phyloP scores from a whole-genome alignment of 305 asterid genomes.

The Fraxinus xanthoxyloides region DNA sequence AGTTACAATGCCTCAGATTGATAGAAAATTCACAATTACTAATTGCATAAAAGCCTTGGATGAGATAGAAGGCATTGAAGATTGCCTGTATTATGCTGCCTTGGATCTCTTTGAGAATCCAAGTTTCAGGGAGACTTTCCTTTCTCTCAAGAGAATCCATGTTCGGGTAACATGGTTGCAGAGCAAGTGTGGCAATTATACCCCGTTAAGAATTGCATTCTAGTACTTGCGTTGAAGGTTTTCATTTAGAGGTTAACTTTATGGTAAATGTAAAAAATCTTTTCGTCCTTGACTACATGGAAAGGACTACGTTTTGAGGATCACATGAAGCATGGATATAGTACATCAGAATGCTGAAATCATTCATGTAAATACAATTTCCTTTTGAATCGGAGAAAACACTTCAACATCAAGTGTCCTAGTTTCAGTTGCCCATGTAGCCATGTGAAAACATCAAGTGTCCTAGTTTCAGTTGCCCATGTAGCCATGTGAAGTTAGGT shows the following conservation, averaged over 20 bases:
- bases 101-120: conserved; percentile 76
- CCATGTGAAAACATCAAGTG: neutral
- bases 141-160: conserved; percentile 48
- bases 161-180: conserved; percentile 67
- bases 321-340: neutral
- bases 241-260: neutral
- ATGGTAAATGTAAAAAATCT: conserved; percentile 8
- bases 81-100: conserved; percentile 62
- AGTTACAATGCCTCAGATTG: conserved; percentile 29
- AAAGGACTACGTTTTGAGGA: neutral
- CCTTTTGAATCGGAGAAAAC: neutral
- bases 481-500: neutral
- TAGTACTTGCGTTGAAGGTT: neutral
- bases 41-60: conserved; percentile 78
- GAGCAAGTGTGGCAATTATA: conserved; percentile 46
- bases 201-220: conserved; percentile 21
- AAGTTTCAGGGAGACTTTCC: conserved; percentile 60
- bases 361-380: neutral
- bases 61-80: conserved; percentile 66
- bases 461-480: neutral
- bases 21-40: conserved; percentile 52
- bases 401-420: neutral
- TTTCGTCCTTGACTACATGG: neutral
- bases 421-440: neutral
- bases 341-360: neutral